Evolutionary conservation across 179 eudicot genomes (phyloP).

Genomic region (Dionaea muscipula): DNA sequence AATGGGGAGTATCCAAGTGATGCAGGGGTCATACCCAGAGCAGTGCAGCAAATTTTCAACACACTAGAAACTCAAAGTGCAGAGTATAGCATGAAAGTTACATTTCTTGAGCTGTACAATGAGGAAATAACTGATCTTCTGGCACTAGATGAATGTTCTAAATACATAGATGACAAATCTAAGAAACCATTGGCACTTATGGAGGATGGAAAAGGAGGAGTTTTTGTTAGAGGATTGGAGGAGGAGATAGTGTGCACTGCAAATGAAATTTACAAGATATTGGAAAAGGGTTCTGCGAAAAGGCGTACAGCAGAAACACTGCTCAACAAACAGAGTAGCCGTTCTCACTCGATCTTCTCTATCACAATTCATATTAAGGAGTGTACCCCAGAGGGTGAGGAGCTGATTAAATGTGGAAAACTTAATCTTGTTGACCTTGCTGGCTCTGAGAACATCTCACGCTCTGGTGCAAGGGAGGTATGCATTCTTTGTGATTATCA

Average conservation of each 20-base stretch:
- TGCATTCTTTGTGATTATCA: too few species aligned
- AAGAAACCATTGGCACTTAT: constrained; percentile 88
- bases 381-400: constrained; percentile 88
- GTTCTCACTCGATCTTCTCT: constrained; percentile 96
- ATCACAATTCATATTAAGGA: constrained; percentile 91
- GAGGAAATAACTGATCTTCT: constrained; percentile 92
- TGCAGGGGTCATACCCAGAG: constrained; percentile 95
- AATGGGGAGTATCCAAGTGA: constrained; percentile 82
- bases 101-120: constrained; percentile 82
- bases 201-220: constrained; percentile 99
- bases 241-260: constrained; percentile 82
- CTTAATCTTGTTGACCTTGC: constrained; percentile 97
- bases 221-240: constrained; percentile 81
- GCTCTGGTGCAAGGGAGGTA: constrained; percentile 94
- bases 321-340: constrained; percentile 91
- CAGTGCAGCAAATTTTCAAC: constrained; percentile 76
- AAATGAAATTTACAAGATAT: constrained; percentile 76
- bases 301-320: constrained; percentile 92
- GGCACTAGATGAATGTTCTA: constrained; percentile 63
- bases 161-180: constrained; percentile 65
- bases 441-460: constrained; percentile 92
- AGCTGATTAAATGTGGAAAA: constrained; percentile 89
- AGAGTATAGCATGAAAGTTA: constrained; percentile 90
- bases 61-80: constrained; percentile 81
- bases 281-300: constrained; percentile 86